Percentiles rank a stretch among this genome's conserved stretches.
These are phyloP conservation scores for Dactylonectria estremocensis DNA, from an alignment of 2,329 filamentous ascomycete species.

Conservation along the genomic window DNA sequence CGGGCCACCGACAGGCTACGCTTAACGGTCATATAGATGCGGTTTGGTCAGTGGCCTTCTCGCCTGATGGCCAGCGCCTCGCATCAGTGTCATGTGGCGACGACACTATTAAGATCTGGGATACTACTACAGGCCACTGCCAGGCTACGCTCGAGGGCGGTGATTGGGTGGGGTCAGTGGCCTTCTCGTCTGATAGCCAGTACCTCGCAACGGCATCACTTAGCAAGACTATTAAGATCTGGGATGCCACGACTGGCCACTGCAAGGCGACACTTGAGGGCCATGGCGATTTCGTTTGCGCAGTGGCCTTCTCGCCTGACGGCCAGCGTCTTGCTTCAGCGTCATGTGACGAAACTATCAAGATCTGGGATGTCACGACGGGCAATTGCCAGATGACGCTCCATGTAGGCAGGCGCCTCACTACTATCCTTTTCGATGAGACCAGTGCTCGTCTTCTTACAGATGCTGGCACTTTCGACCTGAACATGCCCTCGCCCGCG, in stretches of 20 bases:
- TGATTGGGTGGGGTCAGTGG: too few species aligned
- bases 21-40: neutral
- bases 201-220: too few species aligned
- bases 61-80: neutral
- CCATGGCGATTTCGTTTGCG: accelerated
- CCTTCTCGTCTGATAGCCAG: too few species aligned
- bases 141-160: neutral
- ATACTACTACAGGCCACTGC: neutral
- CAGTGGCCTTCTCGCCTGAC: neutral
- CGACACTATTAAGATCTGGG: neutral
- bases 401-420: accelerated
- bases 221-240: too few species aligned
- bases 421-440: neutral
- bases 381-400: neutral
- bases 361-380: neutral
- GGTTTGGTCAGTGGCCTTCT: neutral
- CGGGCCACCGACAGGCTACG: too few species aligned
- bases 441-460: neutral
- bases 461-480: neutral
- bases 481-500: conserved; percentile 1
- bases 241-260: neutral
- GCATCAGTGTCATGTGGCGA: neutral
- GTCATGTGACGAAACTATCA: neutral
- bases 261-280: neutral
- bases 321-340: neutral